These are phyloP conservation scores for Cryphonectria parasitica DNA, from an alignment of 2,329 filamentous ascomycete species.

Conservation along the genomic window DNA sequence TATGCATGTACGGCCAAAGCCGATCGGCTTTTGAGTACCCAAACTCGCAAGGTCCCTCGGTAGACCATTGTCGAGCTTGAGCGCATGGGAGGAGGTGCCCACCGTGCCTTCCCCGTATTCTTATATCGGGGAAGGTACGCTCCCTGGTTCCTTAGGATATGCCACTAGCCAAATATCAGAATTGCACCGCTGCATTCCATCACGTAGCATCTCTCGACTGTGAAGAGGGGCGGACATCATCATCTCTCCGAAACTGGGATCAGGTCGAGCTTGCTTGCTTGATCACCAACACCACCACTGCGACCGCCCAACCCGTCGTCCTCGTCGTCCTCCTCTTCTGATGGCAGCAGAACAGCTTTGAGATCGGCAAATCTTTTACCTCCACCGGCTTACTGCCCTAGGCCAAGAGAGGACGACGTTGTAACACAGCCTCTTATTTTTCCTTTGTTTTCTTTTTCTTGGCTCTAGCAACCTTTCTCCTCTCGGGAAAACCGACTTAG, in stretches of 20 bases:
- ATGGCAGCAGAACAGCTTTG: not conserved
- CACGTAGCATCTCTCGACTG: not conserved
- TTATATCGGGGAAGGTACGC: not conserved
- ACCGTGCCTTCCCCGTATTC: not conserved
- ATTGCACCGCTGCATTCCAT: not conserved
- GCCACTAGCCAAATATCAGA: slow-evolving; percentile 1
- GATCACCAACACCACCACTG: not conserved
- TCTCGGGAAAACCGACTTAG: slow-evolving; percentile 4
- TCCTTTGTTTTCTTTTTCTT: not conserved
- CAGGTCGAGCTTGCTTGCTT: not conserved
- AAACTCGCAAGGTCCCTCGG: not conserved
- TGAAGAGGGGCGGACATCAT: not conserved
- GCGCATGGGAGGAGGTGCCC: not conserved
- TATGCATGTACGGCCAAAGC: not conserved
- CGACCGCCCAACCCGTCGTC: not conserved
- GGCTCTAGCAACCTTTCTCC: not conserved
- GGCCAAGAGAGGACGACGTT: not conserved
- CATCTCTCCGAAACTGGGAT: not conserved
- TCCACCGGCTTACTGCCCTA: not conserved
- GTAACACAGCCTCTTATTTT: not conserved
- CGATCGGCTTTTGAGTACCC: not conserved
- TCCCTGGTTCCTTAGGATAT: not conserved
- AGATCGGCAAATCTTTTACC: not conserved
- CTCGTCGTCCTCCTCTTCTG: too few relatives aligned
- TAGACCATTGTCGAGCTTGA: not conserved